phyloP scores from a whole-genome alignment of 2,329 filamentous ascomycete genomes.

The Ceratocystis albifundus region DNA sequence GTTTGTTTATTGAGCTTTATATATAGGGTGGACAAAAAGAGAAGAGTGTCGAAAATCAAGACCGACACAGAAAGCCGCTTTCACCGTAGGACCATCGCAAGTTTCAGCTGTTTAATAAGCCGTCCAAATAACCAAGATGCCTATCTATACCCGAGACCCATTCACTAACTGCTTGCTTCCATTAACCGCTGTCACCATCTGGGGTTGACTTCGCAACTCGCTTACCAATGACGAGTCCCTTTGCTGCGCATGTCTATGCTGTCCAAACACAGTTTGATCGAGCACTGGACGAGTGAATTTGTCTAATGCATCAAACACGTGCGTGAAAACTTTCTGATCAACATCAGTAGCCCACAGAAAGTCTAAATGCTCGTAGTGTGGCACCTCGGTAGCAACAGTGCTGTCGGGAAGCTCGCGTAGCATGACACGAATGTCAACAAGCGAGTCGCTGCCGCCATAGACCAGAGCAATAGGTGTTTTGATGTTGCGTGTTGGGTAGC shows the following conservation, averaged over 20 bases:
- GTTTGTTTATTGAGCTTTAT: neutral
- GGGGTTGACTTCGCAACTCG: slow-evolving; percentile 9
- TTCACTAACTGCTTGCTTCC: neutral
- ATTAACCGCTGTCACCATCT: neutral
- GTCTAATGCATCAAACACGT: slow-evolving; percentile 81
- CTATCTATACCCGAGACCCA: neutral
- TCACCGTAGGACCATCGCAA: too few species aligned
- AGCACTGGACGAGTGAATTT: slow-evolving; percentile 47
- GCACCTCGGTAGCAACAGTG: slow-evolving; percentile 75
- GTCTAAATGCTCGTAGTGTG: slow-evolving; percentile 92
- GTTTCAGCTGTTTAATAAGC: too few species aligned
- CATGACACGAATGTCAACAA: slow-evolving; percentile 92
- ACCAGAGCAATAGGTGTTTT: slow-evolving; percentile 87
- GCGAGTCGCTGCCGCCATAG: slow-evolving; percentile 84
- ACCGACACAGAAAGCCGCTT: too few species aligned
- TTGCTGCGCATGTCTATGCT: slow-evolving; percentile 42
- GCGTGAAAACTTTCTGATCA: slow-evolving; percentile 71
- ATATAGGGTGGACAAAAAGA: too few species aligned
- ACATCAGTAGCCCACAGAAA: slow-evolving; percentile 90
- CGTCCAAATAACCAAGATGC: too few species aligned
- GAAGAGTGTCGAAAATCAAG: neutral
- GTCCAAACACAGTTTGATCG: slow-evolving; percentile 50
- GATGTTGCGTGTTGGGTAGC: slow-evolving; percentile 94
- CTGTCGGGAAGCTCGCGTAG: slow-evolving; percentile 72
- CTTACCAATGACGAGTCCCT: slow-evolving; percentile 33